Evolutionary conservation across 768 basidiomycete species (phyloP).

Genomic region (Russula earlei): DNA sequence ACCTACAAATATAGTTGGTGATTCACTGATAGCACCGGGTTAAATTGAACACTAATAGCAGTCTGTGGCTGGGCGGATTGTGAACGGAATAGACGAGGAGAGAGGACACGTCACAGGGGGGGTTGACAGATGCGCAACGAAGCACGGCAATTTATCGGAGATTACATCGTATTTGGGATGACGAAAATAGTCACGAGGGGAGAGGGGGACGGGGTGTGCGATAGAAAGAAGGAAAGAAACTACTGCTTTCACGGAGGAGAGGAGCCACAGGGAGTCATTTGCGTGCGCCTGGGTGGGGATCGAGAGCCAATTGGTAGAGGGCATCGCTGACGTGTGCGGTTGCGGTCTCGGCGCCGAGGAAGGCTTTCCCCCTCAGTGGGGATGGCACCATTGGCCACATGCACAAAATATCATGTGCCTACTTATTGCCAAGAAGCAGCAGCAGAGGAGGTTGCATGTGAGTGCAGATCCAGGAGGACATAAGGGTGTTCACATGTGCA

Average conservation of each 20-base stretch:
- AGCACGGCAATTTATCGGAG: conserved; percentile 6
- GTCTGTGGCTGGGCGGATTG: conserved; percentile 54
- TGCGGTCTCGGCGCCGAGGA: no score
- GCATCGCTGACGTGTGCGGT: conserved; percentile 32
- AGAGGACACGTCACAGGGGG: not conserved
- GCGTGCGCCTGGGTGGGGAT: conserved; percentile 35
- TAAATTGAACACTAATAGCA: no score
- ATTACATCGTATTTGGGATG: not conserved
- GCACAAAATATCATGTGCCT: no score
- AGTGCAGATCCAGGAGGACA: no score
- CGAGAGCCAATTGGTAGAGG: conserved; percentile 66
- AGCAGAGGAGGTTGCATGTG: no score
- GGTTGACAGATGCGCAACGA: not conserved
- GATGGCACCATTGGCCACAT: no score
- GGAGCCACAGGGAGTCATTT: conserved; percentile 40
- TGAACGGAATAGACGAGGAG: conserved; percentile 13
- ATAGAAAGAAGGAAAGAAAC: conserved; percentile 21
- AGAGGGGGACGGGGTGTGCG: not conserved
- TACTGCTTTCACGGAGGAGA: conserved; percentile 56
- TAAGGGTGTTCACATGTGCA: no score
- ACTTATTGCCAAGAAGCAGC: no score
- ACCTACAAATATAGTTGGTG: no score
- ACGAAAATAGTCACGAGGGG: not conserved
- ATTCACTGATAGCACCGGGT: no score
- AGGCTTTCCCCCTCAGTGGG: no score